Evolutionary conservation across 2,329 filamentous ascomycete species (phyloP).

Genomic region (Diplodia intermedia): DNA sequence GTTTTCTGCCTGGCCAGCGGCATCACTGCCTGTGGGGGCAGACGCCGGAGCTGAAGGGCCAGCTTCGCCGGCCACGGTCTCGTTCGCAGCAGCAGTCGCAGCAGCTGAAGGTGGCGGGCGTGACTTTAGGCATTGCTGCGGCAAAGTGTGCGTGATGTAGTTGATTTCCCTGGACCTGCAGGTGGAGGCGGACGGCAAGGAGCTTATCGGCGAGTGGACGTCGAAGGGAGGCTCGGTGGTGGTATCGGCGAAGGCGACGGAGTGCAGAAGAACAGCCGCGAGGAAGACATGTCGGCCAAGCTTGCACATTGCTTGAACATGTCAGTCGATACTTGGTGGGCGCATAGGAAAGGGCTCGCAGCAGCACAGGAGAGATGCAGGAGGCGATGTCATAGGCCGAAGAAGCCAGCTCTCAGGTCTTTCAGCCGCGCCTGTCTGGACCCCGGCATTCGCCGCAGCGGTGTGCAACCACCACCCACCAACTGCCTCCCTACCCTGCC

Average conservation of each 20-base stretch:
- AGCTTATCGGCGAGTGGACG: conserved; percentile 29
- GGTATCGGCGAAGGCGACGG: conserved; percentile 35
- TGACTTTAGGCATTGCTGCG: conserved; percentile 76
- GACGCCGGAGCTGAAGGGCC: background rate
- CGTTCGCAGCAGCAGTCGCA: conserved; percentile 8
- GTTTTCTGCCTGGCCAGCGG: conserved; percentile 26
- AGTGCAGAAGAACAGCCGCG: conserved; percentile 37
- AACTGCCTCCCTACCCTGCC: no score
- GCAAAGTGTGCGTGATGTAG: conserved; percentile 79
- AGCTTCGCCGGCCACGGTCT: conserved; percentile 16
- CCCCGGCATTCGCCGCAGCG: conserved; percentile 28
- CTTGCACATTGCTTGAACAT: conserved; percentile 35
- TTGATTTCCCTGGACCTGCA: conserved; percentile 71
- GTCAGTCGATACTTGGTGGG: conserved; percentile 28
- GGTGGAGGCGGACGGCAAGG: conserved; percentile 39
- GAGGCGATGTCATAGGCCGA: conserved; percentile 28
- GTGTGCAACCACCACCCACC: conserved; percentile 17
- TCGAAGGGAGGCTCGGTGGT: conserved; percentile 33
- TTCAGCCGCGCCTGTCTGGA: conserved; percentile 12
- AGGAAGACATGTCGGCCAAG: conserved; percentile 34
- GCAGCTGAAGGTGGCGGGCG: conserved; percentile 54
- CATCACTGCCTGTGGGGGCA: conserved; percentile 3
- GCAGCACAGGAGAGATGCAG: conserved; percentile 20
- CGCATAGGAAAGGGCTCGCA: conserved; percentile 29
- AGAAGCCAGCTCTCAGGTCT: conserved; percentile 23